Evolutionary conservation across 2,329 filamentous ascomycete species (phyloP), one percentile per base, ranked within the genome.

Genomic region (Exophiala sp.): DNA sequence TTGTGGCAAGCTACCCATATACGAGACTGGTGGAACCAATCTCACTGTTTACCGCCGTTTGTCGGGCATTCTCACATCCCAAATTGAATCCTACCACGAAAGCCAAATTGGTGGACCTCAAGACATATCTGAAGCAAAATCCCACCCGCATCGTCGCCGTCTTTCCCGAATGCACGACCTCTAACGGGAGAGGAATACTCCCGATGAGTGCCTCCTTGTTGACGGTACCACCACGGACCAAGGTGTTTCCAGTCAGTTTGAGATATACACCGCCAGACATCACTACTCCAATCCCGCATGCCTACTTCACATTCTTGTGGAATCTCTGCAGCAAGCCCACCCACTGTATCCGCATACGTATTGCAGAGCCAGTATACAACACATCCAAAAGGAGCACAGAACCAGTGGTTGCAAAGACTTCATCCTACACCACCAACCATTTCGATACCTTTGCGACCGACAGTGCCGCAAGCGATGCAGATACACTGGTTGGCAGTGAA

Each of bases 141-240:
- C 88, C 88, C 0, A 76, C 79, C 50, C 82, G 88, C 39, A 80
- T 88, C 52, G 79, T 97, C 55, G 88, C 84, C 55, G 81, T 95
- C 1, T 96, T 97, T 66, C 91, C 93, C 10, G 93, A 98, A 70
- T 91, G 86, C 68, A 93, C 86, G 3, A 95, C 93, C 1, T 95
- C 88, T 38, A 98, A 98, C 64, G 91, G 91, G 55, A 84, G 87
- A 59, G 93, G 85, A 3, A 90, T 97, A 55, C 70, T 98, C 10
- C 86, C 88, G 1, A 80, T 95, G 48, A 88, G 85, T 53, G 88
- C 86, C 0, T 84, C 82, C 43, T 75, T 98, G 1, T 73, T 93
- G 2, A 78, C 81, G 13, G 80, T 80, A 0, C 80, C 83, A 0
- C 66, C 79, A 4, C 74, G 78, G 46, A 83, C 83, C 7, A 85